Conservation (phyloP, 345 rosid species). For the Euclidium syriacum region DNA sequence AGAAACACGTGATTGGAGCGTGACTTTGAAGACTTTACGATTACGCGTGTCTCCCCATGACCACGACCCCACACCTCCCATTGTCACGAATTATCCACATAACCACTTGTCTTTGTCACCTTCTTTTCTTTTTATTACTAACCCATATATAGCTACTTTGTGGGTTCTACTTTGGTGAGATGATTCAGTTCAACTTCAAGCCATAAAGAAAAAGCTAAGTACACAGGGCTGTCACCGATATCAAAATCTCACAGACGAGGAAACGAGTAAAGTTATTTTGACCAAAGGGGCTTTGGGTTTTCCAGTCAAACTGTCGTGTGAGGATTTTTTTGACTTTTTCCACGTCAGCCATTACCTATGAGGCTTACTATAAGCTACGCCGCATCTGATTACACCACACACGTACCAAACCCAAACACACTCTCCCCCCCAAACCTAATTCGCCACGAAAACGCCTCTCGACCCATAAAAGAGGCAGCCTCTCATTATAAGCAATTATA, state of each 20-base stretch:
- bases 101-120: slow-evolving; percentile 18
- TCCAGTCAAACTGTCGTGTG: slow-evolving; percentile 15
- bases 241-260: not conserved
- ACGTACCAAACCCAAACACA: slow-evolving; percentile 17
- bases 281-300: slow-evolving; percentile 9
- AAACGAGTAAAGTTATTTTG: not conserved
- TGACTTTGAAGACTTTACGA: slow-evolving; percentile 15
- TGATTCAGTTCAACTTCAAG: not conserved
- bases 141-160: slow-evolving; percentile 2
- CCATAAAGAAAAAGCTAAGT: not conserved
- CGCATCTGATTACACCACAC: slow-evolving; percentile 26
- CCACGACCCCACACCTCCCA: slow-evolving; percentile 14
- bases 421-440: slow-evolving; percentile 23
- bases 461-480: slow-evolving; percentile 32
- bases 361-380: slow-evolving; percentile 13
- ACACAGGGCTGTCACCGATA: slow-evolving; percentile 5
- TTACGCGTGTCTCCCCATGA: slow-evolving; percentile 11
- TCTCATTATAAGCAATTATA: slow-evolving; percentile 23
- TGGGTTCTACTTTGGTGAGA: slow-evolving; percentile 8
- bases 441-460: slow-evolving; percentile 32
- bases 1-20: slow-evolving; percentile 33
- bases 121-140: not conserved
- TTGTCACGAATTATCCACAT: slow-evolving; percentile 25
- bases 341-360: slow-evolving; percentile 14
- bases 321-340: slow-evolving; percentile 7